Conservation (phyloP, 2,329 filamentous ascomycete species). For the Fusarium brachygibbosum region DNA sequence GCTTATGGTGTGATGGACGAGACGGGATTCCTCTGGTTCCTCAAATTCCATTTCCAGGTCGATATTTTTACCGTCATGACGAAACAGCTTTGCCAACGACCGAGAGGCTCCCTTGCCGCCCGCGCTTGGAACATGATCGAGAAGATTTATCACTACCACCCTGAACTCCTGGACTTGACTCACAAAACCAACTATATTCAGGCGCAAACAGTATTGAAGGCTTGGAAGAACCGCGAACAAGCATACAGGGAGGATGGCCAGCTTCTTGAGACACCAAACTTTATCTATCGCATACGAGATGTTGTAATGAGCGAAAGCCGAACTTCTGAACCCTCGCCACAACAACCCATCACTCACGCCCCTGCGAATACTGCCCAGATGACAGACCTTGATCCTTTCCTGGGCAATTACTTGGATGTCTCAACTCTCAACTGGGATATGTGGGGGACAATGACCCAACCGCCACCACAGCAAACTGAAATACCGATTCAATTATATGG, state of each 20-base stretch:
- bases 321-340: constrained; percentile 47
- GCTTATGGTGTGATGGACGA: constrained; percentile 60
- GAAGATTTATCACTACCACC: constrained; percentile 62
- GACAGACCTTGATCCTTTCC: constrained; percentile 59
- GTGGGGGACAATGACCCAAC: constrained; percentile 53
- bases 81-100: constrained; percentile 65
- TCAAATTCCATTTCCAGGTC: constrained; percentile 67
- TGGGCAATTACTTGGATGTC: constrained; percentile 61
- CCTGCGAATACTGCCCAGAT: constrained; percentile 47
- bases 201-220: constrained; percentile 64
- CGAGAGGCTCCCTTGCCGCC: constrained; percentile 64
- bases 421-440: constrained; percentile 62
- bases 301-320: constrained; percentile 57
- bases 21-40: constrained; percentile 68
- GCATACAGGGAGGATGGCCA: constrained; percentile 56
- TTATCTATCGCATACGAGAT: constrained; percentile 60
- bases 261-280: constrained; percentile 59
- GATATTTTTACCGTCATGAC: constrained; percentile 69
- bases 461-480: constrained; percentile 45
- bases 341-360: constrained; percentile 49
- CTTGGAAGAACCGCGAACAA: constrained; percentile 66
- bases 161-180: constrained; percentile 64
- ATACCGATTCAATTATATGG: constrained; percentile 52
- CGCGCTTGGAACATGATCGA: constrained; percentile 66
- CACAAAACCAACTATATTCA: constrained; percentile 61